Conservation (phyloP, 805 yeast species). For the Candida tammaniensis region DNA sequence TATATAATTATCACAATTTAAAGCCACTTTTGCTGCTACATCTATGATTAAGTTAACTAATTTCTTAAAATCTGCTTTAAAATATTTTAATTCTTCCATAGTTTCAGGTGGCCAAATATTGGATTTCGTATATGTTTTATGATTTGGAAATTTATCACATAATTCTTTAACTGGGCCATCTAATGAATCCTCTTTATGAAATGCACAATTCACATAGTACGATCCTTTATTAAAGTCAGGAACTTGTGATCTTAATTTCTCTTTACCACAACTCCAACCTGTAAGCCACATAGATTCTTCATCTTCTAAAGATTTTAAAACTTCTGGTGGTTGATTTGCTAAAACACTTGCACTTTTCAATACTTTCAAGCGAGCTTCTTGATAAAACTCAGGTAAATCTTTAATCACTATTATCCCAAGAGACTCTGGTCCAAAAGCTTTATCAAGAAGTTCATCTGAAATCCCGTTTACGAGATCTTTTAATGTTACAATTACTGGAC, state of each 20-base stretch:
- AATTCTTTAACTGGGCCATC: slow-evolving; percentile 47
- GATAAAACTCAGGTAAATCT: slow-evolving; percentile 39
- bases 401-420: slow-evolving; percentile 52
- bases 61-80: slow-evolving; percentile 34
- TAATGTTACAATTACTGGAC: slow-evolving; percentile 31
- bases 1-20: slow-evolving; percentile 50
- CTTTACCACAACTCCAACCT: slow-evolving; percentile 64
- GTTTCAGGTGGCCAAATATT: slow-evolving; percentile 50
- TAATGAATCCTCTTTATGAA: slow-evolving; percentile 38
- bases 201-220: slow-evolving; percentile 57
- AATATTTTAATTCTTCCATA: slow-evolving; percentile 23
- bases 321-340: slow-evolving; percentile 34
- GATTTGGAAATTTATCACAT: slow-evolving; percentile 25
- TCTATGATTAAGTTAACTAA: slow-evolving; percentile 46
- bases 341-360: slow-evolving; percentile 41
- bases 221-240: slow-evolving; percentile 56
- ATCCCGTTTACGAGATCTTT: slow-evolving; percentile 29
- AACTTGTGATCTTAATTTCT: slow-evolving; percentile 39
- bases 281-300: slow-evolving; percentile 52
- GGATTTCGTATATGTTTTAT: slow-evolving; percentile 45
- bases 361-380: slow-evolving; percentile 39
- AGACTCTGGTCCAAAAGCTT: slow-evolving; percentile 55
- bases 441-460: slow-evolving; percentile 26
- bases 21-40: slow-evolving; percentile 49
- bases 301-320: slow-evolving; percentile 39